Evolutionary conservation across 305 asterid genomes (phyloP).

Genomic region (Fraxinus baroniana): DNA sequence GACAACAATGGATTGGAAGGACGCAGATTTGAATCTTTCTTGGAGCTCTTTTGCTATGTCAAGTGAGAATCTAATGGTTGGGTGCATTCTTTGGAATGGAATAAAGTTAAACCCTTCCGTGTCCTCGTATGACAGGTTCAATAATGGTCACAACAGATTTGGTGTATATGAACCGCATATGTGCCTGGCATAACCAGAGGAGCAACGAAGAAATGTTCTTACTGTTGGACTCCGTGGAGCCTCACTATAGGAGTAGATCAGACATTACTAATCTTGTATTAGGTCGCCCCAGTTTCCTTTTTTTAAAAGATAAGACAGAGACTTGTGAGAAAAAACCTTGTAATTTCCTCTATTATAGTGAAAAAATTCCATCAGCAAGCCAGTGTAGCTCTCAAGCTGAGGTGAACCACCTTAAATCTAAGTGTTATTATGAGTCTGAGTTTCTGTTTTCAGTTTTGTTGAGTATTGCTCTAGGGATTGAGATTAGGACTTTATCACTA

Average conservation of each 20-base stretch:
- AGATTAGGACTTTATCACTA: background rate
- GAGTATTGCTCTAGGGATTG: constrained; percentile 3
- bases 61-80: background rate
- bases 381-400: background rate
- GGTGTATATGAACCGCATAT: background rate
- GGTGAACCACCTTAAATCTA: background rate
- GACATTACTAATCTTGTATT: background rate
- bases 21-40: background rate
- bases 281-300: background rate
- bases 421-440: background rate
- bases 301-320: background rate
- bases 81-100: background rate
- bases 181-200: background rate
- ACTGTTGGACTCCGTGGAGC: background rate
- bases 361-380: background rate
- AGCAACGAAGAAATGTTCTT: background rate
- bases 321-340: background rate
- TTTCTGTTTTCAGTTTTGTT: background rate
- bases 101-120: background rate
- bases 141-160: background rate
- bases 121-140: background rate
- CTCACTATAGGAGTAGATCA: background rate
- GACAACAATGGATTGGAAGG: background rate
- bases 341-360: background rate
- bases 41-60: background rate